A percentile compares a stretch with the other conserved stretches of the same genome.
Evolutionary conservation across 306 rosid genomes (phyloP).

Genomic region (Pyrus communis): DNA sequence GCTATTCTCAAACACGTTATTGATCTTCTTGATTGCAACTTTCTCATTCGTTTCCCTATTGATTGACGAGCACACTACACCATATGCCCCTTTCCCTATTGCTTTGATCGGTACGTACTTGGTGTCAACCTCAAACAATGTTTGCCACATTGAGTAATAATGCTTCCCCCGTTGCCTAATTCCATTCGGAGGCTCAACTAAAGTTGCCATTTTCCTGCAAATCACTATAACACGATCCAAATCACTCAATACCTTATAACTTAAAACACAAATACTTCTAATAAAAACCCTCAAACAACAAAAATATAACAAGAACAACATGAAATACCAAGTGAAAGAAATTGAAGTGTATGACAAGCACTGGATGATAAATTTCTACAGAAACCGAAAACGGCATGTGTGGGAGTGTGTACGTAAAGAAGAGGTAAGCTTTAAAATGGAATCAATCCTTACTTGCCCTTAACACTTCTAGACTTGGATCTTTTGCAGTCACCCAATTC

Average conservation of each 20-base stretch:
- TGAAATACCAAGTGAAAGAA: background rate
- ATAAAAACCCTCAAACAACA: background rate
- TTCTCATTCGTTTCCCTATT: slow-evolving; percentile 70
- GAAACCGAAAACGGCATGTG: background rate
- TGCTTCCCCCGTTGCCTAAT: slow-evolving; percentile 57
- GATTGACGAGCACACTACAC: slow-evolving; percentile 78
- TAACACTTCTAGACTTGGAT: slow-evolving; percentile 38
- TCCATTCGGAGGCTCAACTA: slow-evolving; percentile 61
- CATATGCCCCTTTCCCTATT: slow-evolving; percentile 77
- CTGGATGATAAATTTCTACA: slow-evolving; percentile 2
- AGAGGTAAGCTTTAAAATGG: slow-evolving; percentile 30
- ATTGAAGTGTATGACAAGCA: background rate
- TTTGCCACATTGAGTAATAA: slow-evolving; percentile 60
- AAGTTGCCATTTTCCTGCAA: slow-evolving; percentile 58
- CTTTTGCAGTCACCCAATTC: slow-evolving; percentile 23
- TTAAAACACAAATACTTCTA: background rate
- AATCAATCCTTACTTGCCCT: slow-evolving; percentile 58
- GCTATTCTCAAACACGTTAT: slow-evolving; percentile 57
- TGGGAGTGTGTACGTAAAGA: background rate
- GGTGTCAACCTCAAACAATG: slow-evolving; percentile 74
- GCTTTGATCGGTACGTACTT: slow-evolving; percentile 79
- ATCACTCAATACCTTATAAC: slow-evolving; percentile 1
- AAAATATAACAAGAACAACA: slow-evolving; percentile 5
- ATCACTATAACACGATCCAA: slow-evolving; percentile 10
- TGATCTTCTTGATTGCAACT: slow-evolving; percentile 84